Evolutionary conservation across 2,329 filamentous ascomycete species (phyloP).

Genomic region (Colletotrichum nymphaeae): DNA sequence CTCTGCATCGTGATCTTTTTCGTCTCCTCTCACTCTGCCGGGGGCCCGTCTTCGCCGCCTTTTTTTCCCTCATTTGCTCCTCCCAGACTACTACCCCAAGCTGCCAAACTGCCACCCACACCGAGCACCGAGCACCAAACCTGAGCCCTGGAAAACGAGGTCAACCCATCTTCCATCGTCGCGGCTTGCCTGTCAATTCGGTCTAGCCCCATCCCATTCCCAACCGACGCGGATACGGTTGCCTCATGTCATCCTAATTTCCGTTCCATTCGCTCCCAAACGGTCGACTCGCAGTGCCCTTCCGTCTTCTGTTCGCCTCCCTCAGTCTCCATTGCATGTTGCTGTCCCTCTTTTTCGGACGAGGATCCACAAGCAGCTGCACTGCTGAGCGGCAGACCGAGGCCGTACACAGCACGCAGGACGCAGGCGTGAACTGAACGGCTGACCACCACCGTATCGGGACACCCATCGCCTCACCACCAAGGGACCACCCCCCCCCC

Average conservation of each 20-base stretch:
- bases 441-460: conserved; percentile 23
- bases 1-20: conserved; percentile 19
- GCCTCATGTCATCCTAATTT: conserved; percentile 34
- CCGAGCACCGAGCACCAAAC: not conserved
- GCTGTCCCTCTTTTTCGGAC: conserved; percentile 34
- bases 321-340: conserved; percentile 19
- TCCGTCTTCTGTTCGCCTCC: conserved; percentile 25
- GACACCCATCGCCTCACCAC: conserved; percentile 12
- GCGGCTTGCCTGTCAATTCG: conserved; percentile 2
- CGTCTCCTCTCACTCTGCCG: not conserved
- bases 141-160: not conserved
- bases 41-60: not conserved
- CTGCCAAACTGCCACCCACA: not conserved
- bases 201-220: conserved; percentile 7
- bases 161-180: not conserved
- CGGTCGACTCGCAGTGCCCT: conserved; percentile 12
- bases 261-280: conserved; percentile 23
- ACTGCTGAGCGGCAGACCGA: conserved; percentile 31
- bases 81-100: not conserved
- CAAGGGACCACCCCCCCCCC: not conserved
- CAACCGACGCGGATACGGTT: conserved; percentile 31
- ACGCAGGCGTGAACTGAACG: not conserved
- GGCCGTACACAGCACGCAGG: not conserved
- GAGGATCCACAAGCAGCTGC: conserved; percentile 32
- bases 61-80: not conserved